Percentiles rank a stretch among this genome's conserved stretches.
These are phyloP conservation scores for Parastagonospora avenae DNA, from an alignment of 2,329 filamentous ascomycete genomes.

Conservation along the genomic window DNA sequence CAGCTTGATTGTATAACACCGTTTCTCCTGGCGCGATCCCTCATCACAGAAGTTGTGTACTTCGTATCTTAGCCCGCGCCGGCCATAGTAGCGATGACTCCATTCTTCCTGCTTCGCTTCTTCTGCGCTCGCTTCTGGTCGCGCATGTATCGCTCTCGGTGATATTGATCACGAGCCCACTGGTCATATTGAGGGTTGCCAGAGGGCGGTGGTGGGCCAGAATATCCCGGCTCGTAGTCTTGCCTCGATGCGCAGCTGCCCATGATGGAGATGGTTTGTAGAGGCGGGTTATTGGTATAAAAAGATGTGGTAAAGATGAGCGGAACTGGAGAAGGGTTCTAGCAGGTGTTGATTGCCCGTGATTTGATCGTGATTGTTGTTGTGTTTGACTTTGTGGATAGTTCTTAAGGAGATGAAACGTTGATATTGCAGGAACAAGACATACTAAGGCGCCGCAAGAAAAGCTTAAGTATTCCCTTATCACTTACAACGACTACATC, in stretches of 20 bases:
- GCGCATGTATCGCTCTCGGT: not conserved
- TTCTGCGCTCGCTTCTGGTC: not conserved
- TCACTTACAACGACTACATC: not conserved
- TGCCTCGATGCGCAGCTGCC: not conserved
- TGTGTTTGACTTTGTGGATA: not conserved
- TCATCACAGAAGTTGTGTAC: too few species aligned
- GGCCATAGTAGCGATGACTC: not conserved
- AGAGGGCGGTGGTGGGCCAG: not conserved
- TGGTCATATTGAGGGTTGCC: constrained; percentile 1
- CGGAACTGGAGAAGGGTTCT: not conserved
- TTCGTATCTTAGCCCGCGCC: not conserved
- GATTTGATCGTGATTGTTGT: not conserved
- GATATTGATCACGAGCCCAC: not conserved
- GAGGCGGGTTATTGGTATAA: not conserved
- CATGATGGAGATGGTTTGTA: not conserved
- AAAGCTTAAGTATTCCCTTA: constrained; percentile 2
- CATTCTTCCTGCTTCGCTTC: constrained; percentile 3
- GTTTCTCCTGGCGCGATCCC: too few species aligned
- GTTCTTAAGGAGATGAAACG: not conserved
- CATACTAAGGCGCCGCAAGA: not conserved
- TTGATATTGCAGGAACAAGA: not conserved
- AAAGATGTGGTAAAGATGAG: not conserved
- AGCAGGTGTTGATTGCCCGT: not conserved
- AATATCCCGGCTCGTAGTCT: not conserved
- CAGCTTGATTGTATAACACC: too few species aligned